phyloP scores from a whole-genome alignment of 116 monocot genomes.

The Trichopus zeylanicus region DNA sequence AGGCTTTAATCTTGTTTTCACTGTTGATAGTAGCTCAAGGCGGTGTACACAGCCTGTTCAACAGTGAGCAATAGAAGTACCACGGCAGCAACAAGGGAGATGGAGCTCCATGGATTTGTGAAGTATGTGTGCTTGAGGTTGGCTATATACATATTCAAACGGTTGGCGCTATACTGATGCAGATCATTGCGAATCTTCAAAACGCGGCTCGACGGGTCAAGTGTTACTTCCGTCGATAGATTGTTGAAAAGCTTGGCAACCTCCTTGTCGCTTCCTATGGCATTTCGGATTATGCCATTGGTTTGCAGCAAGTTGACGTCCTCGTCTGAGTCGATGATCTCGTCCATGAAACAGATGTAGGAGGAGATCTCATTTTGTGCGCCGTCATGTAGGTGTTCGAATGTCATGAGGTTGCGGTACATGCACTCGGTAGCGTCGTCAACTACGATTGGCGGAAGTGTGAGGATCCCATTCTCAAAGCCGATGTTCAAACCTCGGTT shows the following conservation, averaged over 20 bases:
- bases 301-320: constrained; percentile 49
- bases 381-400: constrained; percentile 66
- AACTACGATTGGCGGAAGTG: constrained; percentile 40
- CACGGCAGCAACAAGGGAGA: constrained; percentile 58
- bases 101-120: constrained; percentile 61
- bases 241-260: constrained; percentile 72
- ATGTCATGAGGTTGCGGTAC: constrained; percentile 78
- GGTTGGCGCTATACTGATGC: constrained; percentile 39
- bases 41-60: constrained; percentile 47
- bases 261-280: constrained; percentile 73
- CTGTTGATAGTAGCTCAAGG: constrained; percentile 37
- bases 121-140: constrained; percentile 70
- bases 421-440: constrained; percentile 52
- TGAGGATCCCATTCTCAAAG: constrained; percentile 57
- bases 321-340: constrained; percentile 62
- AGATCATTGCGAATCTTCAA: constrained; percentile 41
- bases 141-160: constrained; percentile 58
- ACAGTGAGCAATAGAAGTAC: constrained; percentile 52
- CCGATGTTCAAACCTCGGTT: constrained; percentile 44
- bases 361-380: constrained; percentile 59
- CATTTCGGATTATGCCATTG: constrained; percentile 58
- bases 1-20: too few species aligned
- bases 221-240: constrained; percentile 45
- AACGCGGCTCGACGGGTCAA: constrained; percentile 39
- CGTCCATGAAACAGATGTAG: constrained; percentile 89